Percentiles rank a stretch among this genome's conserved stretches.
These are phyloP conservation scores for Trichophyton rubrum DNA, from an alignment of 2,329 filamentous ascomycete species.

Conservation along the genomic window DNA sequence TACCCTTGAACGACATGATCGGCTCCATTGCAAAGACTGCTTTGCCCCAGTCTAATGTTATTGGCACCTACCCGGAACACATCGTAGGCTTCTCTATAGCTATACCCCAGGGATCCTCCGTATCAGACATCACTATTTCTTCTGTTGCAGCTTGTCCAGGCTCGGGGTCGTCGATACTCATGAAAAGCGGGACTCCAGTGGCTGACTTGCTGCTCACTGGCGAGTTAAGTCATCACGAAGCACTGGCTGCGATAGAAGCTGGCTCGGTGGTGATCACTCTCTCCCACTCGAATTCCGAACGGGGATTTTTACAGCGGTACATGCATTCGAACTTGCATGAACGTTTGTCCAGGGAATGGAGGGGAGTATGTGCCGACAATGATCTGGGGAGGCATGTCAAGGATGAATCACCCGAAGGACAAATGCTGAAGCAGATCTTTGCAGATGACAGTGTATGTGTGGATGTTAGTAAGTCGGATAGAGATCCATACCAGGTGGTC, in stretches of 20 bases:
- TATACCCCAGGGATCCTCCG: slow-evolving; percentile 45
- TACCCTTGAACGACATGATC: slow-evolving; percentile 47
- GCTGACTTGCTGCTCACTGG: slow-evolving; percentile 83
- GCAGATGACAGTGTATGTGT: slow-evolving; percentile 49
- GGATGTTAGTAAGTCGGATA: slow-evolving; percentile 63
- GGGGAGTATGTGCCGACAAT: no score
- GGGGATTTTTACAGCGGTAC: slow-evolving; percentile 45
- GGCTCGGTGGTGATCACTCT: slow-evolving; percentile 71
- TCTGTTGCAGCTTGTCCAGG: slow-evolving; percentile 82
- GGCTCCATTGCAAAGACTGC: slow-evolving; percentile 49
- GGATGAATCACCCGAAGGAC: slow-evolving; percentile 22
- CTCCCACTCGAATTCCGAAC: slow-evolving; percentile 89
- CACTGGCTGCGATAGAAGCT: slow-evolving; percentile 70
- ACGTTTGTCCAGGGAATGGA: no score
- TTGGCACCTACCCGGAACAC: slow-evolving; percentile 29
- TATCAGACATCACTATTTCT: slow-evolving; percentile 46
- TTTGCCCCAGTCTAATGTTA: slow-evolving; percentile 39
- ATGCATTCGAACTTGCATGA: slow-evolving; percentile 53
- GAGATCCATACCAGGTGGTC: slow-evolving; percentile 71
- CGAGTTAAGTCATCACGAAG: slow-evolving; percentile 87
- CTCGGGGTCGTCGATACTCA: slow-evolving; percentile 60
- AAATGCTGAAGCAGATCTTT: slow-evolving; percentile 35
- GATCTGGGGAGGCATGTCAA: no score
- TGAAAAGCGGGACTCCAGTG: slow-evolving; percentile 40
- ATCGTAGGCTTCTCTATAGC: slow-evolving; percentile 46